These are phyloP conservation scores for Plantago major DNA, from an alignment of 257 asterid species.

Conservation along the genomic window DNA sequence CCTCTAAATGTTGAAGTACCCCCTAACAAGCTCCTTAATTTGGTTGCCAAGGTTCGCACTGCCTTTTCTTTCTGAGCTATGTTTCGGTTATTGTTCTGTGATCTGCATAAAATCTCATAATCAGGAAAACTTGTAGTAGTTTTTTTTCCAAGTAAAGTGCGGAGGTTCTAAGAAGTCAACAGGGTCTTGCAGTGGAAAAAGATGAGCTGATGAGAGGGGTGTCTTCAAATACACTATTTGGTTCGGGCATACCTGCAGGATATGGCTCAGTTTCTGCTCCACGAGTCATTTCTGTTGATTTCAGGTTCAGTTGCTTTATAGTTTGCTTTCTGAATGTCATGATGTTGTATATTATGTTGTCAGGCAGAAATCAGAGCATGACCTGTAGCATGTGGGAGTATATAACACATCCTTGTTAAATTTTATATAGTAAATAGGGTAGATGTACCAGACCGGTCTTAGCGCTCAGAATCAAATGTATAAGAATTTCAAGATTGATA, in stretches of 20 bases:
- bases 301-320: slow-evolving; percentile 43
- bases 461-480: too few relatives aligned
- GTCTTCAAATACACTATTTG: slow-evolving; percentile 38
- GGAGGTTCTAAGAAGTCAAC: slow-evolving; percentile 42
- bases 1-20: slow-evolving; percentile 71
- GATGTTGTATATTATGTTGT: too few relatives aligned
- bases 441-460: too few relatives aligned
- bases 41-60: slow-evolving; percentile 74
- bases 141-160: slow-evolving; percentile 4
- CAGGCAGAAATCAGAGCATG: too few relatives aligned
- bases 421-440: too few relatives aligned
- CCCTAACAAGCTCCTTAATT: slow-evolving; percentile 72
- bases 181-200: slow-evolving; percentile 92
- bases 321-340: slow-evolving; percentile 1
- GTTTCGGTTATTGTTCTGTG: slow-evolving; percentile 14
- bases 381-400: too few relatives aligned
- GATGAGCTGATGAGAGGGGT: slow-evolving; percentile 62
- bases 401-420: too few relatives aligned
- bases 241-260: slow-evolving; percentile 52
- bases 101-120: slow-evolving; percentile 16
- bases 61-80: slow-evolving; percentile 5
- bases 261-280: slow-evolving; percentile 62
- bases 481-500: too few relatives aligned
- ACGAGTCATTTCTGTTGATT: slow-evolving; percentile 57
- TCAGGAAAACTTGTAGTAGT: neutral